A percentile compares a stretch with the other conserved stretches of the same genome.
These are phyloP conservation scores for Gryganskiella cystojenkinii DNA, from an alignment of 192 early-diverging fungal genomes.

Conservation along the genomic window DNA sequence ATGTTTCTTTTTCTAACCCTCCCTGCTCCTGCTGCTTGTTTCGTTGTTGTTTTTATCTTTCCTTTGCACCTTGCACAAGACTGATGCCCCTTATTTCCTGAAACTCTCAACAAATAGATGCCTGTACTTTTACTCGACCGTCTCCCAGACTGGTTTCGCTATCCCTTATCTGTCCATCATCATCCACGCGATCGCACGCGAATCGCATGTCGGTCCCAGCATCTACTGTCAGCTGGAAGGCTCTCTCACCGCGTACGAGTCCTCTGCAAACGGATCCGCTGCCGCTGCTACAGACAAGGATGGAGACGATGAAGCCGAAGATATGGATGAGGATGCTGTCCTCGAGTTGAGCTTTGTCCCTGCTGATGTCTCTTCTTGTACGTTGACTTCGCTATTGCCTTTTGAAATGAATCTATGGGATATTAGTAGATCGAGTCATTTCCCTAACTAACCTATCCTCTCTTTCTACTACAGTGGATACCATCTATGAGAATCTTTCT, in stretches of 20 bases:
- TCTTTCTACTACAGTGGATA: slow-evolving; percentile 63
- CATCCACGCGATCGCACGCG: slow-evolving; percentile 76
- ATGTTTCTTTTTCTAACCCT: background rate
- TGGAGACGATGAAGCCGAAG: slow-evolving; percentile 51
- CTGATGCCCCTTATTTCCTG: no score
- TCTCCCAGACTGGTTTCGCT: slow-evolving; percentile 57
- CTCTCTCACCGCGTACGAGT: slow-evolving; percentile 15
- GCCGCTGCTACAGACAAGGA: slow-evolving; percentile 32
- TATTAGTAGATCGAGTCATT: background rate
- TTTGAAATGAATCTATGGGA: background rate
- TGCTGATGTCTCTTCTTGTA: slow-evolving; percentile 64
- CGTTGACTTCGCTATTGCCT: slow-evolving; percentile 1
- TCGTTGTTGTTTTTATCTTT: background rate
- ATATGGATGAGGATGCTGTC: slow-evolving; percentile 58
- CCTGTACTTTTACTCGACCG: slow-evolving; percentile 63
- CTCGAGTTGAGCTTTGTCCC: slow-evolving; percentile 72
- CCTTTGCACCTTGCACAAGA: no score
- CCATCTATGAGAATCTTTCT: slow-evolving; percentile 71
- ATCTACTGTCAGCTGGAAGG: slow-evolving; percentile 77
- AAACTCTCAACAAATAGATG: slow-evolving; percentile 37
- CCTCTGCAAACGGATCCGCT: slow-evolving; percentile 5
- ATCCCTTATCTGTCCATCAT: slow-evolving; percentile 74
- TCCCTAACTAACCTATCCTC: background rate
- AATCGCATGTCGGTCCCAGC: slow-evolving; percentile 55
- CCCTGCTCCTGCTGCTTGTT: background rate